A percentile compares a stretch with the other conserved stretches of the same genome.
These are phyloP conservation scores for Arthrobotrys entomopaga DNA, from an alignment of 2,329 filamentous ascomycete species.

Conservation along the genomic window DNA sequence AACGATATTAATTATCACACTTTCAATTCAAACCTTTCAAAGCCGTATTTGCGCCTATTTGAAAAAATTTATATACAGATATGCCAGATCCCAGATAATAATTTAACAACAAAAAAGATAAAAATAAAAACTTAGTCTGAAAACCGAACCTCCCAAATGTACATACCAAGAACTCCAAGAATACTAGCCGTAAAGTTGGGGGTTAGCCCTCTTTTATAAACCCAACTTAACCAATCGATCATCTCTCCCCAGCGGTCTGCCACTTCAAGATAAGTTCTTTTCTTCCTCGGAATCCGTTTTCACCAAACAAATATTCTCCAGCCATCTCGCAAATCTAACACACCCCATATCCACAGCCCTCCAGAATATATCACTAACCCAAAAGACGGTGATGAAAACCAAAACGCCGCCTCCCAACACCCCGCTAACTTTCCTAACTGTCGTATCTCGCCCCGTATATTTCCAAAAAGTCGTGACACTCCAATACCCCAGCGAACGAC, in stretches of 20 bases:
- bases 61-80: too few relatives aligned
- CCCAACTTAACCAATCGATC: neutral
- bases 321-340: conserved; percentile 53
- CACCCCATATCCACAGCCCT: conserved; percentile 55
- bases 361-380: conserved; percentile 58
- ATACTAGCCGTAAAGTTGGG: too few relatives aligned
- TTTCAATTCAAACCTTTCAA: too few relatives aligned
- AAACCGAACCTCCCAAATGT: too few relatives aligned
- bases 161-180: too few relatives aligned
- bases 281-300: conserved; percentile 19
- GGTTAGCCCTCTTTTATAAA: too few relatives aligned
- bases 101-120: too few relatives aligned
- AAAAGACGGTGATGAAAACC: conserved; percentile 54
- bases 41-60: too few relatives aligned
- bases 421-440: conserved; percentile 18
- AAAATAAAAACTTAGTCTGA: too few relatives aligned
- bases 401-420: conserved; percentile 41
- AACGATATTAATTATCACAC: too few relatives aligned
- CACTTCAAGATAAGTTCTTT: conserved; percentile 3
- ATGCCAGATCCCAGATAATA: too few relatives aligned
- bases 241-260: neutral
- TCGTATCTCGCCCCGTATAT: conserved; percentile 32
- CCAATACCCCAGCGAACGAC: conserved; percentile 57
- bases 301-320: conserved; percentile 36
- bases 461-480: conserved; percentile 43